These are phyloP conservation scores for Moricandia moricandioides DNA, from an alignment of 345 rosid species.

Conservation along the genomic window DNA sequence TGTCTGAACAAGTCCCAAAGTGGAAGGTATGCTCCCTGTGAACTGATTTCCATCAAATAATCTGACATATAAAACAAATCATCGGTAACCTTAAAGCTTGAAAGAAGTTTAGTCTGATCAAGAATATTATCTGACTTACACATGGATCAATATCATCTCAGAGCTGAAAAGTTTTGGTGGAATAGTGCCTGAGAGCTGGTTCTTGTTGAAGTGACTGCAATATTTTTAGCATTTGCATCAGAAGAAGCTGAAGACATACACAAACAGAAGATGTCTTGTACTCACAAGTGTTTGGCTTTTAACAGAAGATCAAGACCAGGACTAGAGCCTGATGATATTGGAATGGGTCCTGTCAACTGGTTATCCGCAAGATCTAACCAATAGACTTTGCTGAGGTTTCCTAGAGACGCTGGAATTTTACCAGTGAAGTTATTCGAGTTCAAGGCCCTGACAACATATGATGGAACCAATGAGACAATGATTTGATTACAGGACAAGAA, in stretches of 20 bases:
- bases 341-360: slow-evolving; percentile 73
- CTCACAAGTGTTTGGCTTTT: slow-evolving; percentile 90
- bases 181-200: slow-evolving; percentile 83
- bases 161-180: slow-evolving; percentile 62
- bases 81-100: neutral
- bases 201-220: slow-evolving; percentile 91
- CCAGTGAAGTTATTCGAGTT: slow-evolving; percentile 91
- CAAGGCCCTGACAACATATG: slow-evolving; percentile 63
- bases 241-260: slow-evolving; percentile 6
- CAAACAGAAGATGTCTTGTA: neutral
- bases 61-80: slow-evolving; percentile 37
- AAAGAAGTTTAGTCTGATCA: neutral
- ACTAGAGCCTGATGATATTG: slow-evolving; percentile 50
- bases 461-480: slow-evolving; percentile 10
- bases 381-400: slow-evolving; percentile 70
- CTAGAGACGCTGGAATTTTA: slow-evolving; percentile 70
- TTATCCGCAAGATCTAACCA: slow-evolving; percentile 93
- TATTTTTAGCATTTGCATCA: slow-evolving; percentile 4
- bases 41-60: slow-evolving; percentile 77
- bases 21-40: slow-evolving; percentile 62
- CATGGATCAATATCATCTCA: slow-evolving; percentile 75
- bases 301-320: slow-evolving; percentile 80
- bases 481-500: neutral
- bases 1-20: slow-evolving; percentile 67
- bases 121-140: slow-evolving; percentile 52